Evolutionary conservation across 1,139 yeast species (phyloP).

Genomic region (Petasospora rhodanensis): DNA sequence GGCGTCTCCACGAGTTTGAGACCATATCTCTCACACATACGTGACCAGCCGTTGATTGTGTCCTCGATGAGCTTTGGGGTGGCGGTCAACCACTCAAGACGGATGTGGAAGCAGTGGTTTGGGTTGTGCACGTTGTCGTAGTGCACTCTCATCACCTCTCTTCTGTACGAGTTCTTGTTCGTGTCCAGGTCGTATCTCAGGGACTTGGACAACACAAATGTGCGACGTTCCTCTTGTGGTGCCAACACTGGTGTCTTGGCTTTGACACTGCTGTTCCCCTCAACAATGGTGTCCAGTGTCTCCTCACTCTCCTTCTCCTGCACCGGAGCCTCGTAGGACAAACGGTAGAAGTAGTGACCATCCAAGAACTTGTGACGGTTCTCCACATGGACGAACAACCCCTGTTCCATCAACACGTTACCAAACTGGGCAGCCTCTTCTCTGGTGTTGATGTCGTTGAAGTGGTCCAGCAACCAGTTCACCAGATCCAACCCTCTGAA

Average conservation of each 20-base stretch:
- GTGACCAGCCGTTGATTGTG: conserved; percentile 72
- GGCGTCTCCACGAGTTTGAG: conserved; percentile 88
- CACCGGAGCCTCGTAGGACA: conserved; percentile 32
- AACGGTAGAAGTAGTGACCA: conserved; percentile 86
- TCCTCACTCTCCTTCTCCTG: conserved; percentile 12
- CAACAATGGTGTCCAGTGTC: too few species aligned
- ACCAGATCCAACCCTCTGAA: conserved; percentile 85
- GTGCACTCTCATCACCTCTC: conserved; percentile 78
- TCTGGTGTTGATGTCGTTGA: conserved; percentile 71
- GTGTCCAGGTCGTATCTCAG: conserved; percentile 78
- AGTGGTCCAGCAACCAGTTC: conserved; percentile 74
- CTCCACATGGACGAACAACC: conserved; percentile 76
- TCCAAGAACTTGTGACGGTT: conserved; percentile 79
- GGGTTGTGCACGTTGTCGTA: conserved; percentile 93
- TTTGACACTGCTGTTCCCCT: conserved; percentile 3
- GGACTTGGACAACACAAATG: conserved; percentile 38
- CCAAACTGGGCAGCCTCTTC: conserved; percentile 85
- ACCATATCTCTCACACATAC: conserved; percentile 84
- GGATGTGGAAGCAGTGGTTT: conserved; percentile 86
- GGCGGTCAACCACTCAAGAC: conserved; percentile 90
- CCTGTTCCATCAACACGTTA: conserved; percentile 64
- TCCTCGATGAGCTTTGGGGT: conserved; percentile 90
- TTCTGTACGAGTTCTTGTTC: conserved; percentile 60
- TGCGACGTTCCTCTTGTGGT: conserved; percentile 15
- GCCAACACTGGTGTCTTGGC: conserved; percentile 18